Evolutionary conservation across 2,329 filamentous ascomycete genomes (phyloP).

Genomic region (Colletotrichum spinosum): DNA sequence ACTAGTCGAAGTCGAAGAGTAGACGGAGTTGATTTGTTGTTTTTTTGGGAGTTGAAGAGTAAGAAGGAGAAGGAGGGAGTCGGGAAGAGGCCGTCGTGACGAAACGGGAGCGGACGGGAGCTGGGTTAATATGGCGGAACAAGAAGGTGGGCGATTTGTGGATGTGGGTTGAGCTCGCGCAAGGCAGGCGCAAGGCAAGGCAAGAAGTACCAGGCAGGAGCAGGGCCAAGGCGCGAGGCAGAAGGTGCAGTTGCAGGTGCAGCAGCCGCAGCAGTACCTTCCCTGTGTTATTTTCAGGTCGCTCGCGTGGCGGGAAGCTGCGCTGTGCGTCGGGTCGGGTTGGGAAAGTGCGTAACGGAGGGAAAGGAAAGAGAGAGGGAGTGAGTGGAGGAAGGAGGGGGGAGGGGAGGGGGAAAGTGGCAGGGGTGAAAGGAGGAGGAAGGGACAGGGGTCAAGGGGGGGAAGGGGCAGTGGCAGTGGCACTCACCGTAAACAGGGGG

Average conservation of each 20-base stretch:
- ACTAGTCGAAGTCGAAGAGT: neutral
- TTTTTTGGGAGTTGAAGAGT: neutral
- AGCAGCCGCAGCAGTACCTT: constrained; percentile 1
- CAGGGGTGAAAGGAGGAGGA: constrained; percentile 11
- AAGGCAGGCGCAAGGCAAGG: constrained; percentile 15
- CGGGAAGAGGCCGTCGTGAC: constrained; percentile 21
- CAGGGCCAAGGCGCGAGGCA: neutral
- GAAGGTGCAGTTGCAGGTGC: neutral
- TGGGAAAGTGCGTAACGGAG: constrained; percentile 15
- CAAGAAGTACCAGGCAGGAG: constrained; percentile 22
- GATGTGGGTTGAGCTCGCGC: constrained; percentile 14
- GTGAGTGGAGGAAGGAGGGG: constrained; percentile 5
- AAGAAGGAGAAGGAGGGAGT: neutral
- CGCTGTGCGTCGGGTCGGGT: neutral
- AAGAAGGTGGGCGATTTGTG: constrained; percentile 2
- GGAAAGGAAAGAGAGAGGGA: constrained; percentile 19
- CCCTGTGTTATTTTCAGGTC: constrained; percentile 31
- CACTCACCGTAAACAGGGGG: neutral
- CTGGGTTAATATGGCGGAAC: constrained; percentile 35
- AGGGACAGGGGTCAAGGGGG: neutral
- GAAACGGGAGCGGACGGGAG: constrained; percentile 25
- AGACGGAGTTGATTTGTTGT: neutral
- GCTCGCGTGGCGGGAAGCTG: constrained; percentile 34
- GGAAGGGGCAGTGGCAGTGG: no score
- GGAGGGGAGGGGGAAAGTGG: neutral